Evolutionary conservation across 345 rosid species (phyloP), one percentile per base, ranked within the genome.

Genomic region (Eucalyptus erythrocorys): DNA sequence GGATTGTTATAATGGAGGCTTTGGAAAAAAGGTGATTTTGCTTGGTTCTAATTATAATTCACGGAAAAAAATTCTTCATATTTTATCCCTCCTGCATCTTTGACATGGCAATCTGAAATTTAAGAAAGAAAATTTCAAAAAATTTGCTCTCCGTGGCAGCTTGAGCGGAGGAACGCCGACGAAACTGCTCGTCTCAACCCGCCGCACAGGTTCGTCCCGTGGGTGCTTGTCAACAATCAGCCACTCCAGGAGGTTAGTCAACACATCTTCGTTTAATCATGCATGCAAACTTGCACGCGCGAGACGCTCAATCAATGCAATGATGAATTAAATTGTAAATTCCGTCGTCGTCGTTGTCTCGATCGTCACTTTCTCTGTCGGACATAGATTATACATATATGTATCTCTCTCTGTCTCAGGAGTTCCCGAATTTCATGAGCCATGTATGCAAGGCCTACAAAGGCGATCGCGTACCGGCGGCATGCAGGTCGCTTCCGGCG

Each of bases 171-270:
- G 66, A 87, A 91, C n/a, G 94, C 90, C 10, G 90, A 47, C 9
- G 93, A 94, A 88, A 94, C 95, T 5, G 89, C 86, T 19, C 86
- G 81, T n/a, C 92, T 94, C 37, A 88, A 87, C 85, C 95, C 94
- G 12, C 87, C 92, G 0, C 94, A 91, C 66, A 91, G 89, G 84
- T 92, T 89, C 87, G 95, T 94, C 5, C 94, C 95, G 24, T 94
- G 94, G 94, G 91, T 94, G 80, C 90, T 90, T 8, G 92, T 93
- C 19, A 87, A 94, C 87, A 84, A 88, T 55, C 90, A 87, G 32
- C 90, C 93, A 32, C 91, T 94, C 4, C 88, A 85, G 87, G 90
- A 88, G 88, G 94, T 93, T 14, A 64, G 87, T 79, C 15, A 48
- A 27, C 6, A 30, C 34, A 57, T 17, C 26, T 42, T n/a, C 1